A percentile compares a stretch with the other conserved stretches of the same genome.
phyloP scores from a whole-genome alignment of 768 basidiomycete species.

The Suillus luteus region DNA sequence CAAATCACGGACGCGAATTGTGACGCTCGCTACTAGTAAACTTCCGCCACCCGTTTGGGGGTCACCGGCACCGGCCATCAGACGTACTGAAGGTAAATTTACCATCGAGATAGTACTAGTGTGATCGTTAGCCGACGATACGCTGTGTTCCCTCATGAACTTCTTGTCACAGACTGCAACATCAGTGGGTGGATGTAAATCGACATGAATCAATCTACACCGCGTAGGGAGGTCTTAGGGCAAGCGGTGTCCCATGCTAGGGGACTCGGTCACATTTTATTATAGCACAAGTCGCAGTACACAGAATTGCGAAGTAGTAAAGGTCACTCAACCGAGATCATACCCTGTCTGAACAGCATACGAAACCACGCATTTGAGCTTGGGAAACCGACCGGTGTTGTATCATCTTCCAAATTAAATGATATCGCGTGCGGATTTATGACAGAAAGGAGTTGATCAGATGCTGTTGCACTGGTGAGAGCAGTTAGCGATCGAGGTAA shows the following conservation, averaged over 20 bases:
- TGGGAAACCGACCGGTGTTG: constrained; percentile 47
- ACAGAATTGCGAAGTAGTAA: too few relatives aligned
- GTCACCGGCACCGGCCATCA: neutral
- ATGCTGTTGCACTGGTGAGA: constrained; percentile 33
- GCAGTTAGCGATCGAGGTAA: constrained; percentile 14
- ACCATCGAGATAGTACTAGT: neutral
- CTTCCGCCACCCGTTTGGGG: constrained; percentile 1
- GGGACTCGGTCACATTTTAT: too few relatives aligned
- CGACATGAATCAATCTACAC: constrained; percentile 1
- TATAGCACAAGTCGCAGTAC: too few relatives aligned
- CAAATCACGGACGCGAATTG: neutral
- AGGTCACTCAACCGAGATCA: constrained; percentile 44
- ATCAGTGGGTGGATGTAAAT: constrained; percentile 8
- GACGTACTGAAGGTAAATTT: constrained; percentile 39
- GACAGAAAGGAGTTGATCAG: constrained; percentile 54
- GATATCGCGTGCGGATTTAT: constrained; percentile 55
- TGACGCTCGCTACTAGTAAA: neutral
- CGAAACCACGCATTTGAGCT: constrained; percentile 64
- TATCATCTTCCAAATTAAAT: constrained; percentile 55
- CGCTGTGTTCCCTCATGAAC: constrained; percentile 57
- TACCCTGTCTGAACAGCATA: constrained; percentile 61
- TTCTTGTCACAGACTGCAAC: constrained; percentile 39
- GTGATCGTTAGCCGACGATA: constrained; percentile 40
- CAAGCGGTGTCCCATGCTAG: too few relatives aligned
- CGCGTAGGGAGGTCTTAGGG: too few relatives aligned